phyloP scores from a whole-genome alignment of 129 eudicot species.

The Solidago caesia region DNA sequence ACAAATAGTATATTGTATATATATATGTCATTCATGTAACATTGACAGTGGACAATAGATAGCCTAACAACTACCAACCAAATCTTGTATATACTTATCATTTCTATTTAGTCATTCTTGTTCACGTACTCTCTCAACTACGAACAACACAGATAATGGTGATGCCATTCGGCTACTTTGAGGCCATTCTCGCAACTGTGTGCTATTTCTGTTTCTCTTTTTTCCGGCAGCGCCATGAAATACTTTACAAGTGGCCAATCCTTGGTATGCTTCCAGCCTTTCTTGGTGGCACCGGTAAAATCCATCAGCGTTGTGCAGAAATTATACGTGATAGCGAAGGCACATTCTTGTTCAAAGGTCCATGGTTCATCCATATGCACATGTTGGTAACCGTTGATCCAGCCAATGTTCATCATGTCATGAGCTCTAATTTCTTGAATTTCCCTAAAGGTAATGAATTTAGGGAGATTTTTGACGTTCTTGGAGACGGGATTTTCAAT shows the following conservation, averaged over 20 bases:
- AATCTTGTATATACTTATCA: background rate
- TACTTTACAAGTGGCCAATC: slow-evolving; percentile 46
- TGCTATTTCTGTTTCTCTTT: slow-evolving; percentile 34
- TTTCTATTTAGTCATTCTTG: background rate
- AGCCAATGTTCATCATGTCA: slow-evolving; percentile 51
- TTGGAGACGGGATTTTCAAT: slow-evolving; percentile 83
- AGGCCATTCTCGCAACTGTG: slow-evolving; percentile 34
- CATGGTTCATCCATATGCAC: slow-evolving; percentile 54
- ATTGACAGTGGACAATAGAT: background rate
- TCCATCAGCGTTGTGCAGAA: slow-evolving; percentile 41
- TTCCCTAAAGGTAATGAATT: slow-evolving; percentile 76
- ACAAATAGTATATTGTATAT: too few species aligned
- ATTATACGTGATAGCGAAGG: slow-evolving; percentile 31
- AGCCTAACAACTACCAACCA: slow-evolving; percentile 27
- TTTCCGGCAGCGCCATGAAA: slow-evolving; percentile 24
- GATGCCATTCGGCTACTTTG: slow-evolving; percentile 36
- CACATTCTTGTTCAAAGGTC: slow-evolving; percentile 56
- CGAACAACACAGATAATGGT: slow-evolving; percentile 22
- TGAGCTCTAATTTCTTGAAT: slow-evolving; percentile 51
- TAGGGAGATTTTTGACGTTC: slow-evolving; percentile 54
- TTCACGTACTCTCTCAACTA: background rate
- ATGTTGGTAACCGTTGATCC: slow-evolving; percentile 56
- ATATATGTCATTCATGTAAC: background rate
- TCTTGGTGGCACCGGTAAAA: slow-evolving; percentile 7
- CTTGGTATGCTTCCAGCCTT: slow-evolving; percentile 54